Base-by-base conservation (phyloP, 805 yeast genomes). In the Candida ficus region DNA sequence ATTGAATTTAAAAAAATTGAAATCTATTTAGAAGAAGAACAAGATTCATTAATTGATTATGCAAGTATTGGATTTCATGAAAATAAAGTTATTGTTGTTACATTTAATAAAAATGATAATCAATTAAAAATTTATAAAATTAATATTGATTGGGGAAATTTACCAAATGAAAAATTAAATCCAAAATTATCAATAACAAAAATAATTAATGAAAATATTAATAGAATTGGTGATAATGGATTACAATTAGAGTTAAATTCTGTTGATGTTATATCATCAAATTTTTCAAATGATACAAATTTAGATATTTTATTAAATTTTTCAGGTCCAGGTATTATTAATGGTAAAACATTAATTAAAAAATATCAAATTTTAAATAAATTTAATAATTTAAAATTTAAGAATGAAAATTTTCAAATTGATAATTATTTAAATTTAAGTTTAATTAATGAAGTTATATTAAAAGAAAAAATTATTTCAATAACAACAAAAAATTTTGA, bases 41-140 rank as follows among this genome's bases (percentile, higher is more conserved):
- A 50, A 13, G 43, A 49, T 1, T 20, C 55, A 5, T 50, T 57
- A 50, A 42, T 70, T 1, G 45, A 57, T 4, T 54, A 60, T 30
- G 67, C 80, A 0, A 62, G 76, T 11, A 68, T 81, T 44, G 85
- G 82, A 1, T 78, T 74, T 7, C 61, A 70, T 38, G 74, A 72
- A 35, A 78, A 75, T 7, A 57, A 54, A 12, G 57, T 77, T 11
- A 53, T 74, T 4, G 54, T 78, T 3, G 67, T 67, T 0, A 67
- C 68, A 2, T 70, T 63, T 46, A 71, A 67, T 44, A 49, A 63
- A 1, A 36, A 55, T 1, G 58, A 70, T 1, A 49, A 61, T 12
- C 53, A 54, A 13, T 54, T 81, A 18, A 58, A 61, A 33, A 60
- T 76, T 2, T 78, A 66, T 50, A 51, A 58, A 19, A 53, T 78